Evolutionary conservation across 2,329 filamentous ascomycete genomes (phyloP).

Genomic region (Penicillium sp.): DNA sequence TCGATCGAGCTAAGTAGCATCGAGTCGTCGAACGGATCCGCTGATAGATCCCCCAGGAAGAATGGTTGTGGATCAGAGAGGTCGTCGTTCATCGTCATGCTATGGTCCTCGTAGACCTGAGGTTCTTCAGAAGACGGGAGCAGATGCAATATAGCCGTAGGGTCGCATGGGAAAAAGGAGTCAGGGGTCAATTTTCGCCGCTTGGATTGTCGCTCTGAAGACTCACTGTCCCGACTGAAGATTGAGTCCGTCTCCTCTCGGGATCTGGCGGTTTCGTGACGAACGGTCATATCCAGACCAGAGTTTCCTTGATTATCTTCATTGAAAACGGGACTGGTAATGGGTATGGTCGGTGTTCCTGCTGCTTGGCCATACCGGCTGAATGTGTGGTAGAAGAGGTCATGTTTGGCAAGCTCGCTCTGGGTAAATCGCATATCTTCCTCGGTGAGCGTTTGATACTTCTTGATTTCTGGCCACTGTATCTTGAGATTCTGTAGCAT

Average conservation of each 20-base stretch:
- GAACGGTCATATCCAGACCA: neutral
- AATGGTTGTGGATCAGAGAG: neutral
- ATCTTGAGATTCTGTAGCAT: constrained; percentile 6
- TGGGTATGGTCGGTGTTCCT: neutral
- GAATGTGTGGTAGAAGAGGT: constrained; percentile 2
- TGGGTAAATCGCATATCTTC: constrained; percentile 6
- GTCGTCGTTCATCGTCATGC: neutral
- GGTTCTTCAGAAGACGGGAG: neutral
- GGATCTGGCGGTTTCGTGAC: neutral
- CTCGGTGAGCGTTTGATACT: constrained; percentile 3
- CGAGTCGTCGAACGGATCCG: constrained; percentile 3
- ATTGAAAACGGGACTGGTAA: neutral
- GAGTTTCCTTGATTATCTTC: neutral
- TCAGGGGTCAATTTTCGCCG: constrained; percentile 1
- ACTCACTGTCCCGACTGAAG: neutral
- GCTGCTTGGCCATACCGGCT: neutral
- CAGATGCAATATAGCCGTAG: neutral
- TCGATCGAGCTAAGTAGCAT: constrained; percentile 6
- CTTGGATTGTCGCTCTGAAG: neutral
- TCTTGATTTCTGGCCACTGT: constrained; percentile 11
- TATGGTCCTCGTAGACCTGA: neutral
- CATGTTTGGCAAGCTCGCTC: constrained; percentile 1
- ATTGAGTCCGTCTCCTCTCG: neutral
- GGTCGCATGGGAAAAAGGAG: neutral
- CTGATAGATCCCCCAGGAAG: neutral